Conservation (phyloP, 176 grass and related monocot species). For the Triticum monococcum region DNA sequence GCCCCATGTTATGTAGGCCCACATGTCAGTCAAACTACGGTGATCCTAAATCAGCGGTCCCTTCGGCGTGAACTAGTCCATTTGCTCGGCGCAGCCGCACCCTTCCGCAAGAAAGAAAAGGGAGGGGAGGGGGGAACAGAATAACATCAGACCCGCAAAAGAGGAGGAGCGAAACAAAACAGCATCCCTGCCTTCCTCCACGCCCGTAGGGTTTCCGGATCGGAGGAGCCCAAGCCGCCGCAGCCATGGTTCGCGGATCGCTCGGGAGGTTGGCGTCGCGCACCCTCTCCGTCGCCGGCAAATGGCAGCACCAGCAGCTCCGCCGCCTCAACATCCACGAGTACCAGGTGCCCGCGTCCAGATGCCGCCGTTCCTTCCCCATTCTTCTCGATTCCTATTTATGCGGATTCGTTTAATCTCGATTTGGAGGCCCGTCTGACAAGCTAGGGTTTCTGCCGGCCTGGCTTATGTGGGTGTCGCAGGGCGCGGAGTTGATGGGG, state of each 20-base stretch:
- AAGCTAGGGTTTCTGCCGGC: background rate
- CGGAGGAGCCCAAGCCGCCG: slow-evolving; percentile 24
- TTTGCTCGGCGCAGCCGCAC: background rate
- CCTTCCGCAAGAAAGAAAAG: slow-evolving; percentile 47
- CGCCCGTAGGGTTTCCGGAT: slow-evolving; percentile 45
- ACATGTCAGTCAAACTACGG: background rate
- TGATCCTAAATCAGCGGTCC: background rate
- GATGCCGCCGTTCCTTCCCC: background rate
- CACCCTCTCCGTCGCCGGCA: slow-evolving; percentile 76
- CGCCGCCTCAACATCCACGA: slow-evolving; percentile 99
- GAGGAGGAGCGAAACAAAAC: slow-evolving; percentile 11
- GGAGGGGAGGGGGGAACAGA: background rate
- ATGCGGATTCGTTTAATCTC: background rate
- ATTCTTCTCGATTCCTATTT: background rate
- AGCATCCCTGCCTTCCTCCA: slow-evolving; percentile 19
- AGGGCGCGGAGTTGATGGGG: slow-evolving; percentile 98
- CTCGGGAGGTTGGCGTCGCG: slow-evolving; percentile 57
- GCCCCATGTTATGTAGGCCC: background rate
- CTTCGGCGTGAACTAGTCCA: background rate
- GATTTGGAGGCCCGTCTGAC: slow-evolving; percentile 1
- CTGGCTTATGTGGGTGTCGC: background rate
- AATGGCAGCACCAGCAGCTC: slow-evolving; percentile 95
- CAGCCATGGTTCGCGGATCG: slow-evolving; percentile 82
- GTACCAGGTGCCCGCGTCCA: slow-evolving; percentile 68
- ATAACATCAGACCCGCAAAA: background rate